Evolutionary conservation across 352 stramenopile species (phyloP).

Genomic region (Albugo candida): DNA sequence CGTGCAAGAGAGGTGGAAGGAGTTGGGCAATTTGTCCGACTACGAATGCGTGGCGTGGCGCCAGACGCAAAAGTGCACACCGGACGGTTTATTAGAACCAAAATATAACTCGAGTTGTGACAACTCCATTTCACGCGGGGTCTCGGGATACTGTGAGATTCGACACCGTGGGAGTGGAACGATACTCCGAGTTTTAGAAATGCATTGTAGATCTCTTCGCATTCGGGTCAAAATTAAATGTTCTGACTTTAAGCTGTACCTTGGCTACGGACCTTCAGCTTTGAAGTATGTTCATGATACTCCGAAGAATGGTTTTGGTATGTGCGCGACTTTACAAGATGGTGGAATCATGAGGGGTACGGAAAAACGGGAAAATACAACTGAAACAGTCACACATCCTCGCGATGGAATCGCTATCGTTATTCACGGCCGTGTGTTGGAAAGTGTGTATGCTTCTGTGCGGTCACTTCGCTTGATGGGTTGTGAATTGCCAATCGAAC

Average conservation of each 20-base stretch:
- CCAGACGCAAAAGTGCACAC: constrained; percentile 5
- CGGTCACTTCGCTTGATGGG: constrained; percentile 12
- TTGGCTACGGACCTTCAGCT: constrained; percentile 1
- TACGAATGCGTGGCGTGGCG: constrained; percentile 7
- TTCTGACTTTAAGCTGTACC: constrained; percentile 10
- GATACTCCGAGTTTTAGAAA: constrained; percentile 4
- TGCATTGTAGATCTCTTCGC: constrained; percentile 8
- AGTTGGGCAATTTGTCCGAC: neutral
- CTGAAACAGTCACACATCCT: constrained; percentile 4
- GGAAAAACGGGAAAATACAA: constrained; percentile 2
- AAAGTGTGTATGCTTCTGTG: constrained; percentile 22
- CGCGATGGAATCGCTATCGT: constrained; percentile 25
- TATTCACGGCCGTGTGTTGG: constrained; percentile 29
- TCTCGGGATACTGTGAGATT: constrained; percentile 10
- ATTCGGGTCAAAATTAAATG: constrained; percentile 10
- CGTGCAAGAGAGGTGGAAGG: neutral
- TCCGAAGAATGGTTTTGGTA: neutral
- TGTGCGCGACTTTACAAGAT: neutral
- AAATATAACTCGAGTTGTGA: neutral
- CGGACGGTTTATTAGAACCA: neutral
- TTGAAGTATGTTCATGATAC: neutral
- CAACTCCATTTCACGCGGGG: neutral
- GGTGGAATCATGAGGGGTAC: constrained; percentile 7
- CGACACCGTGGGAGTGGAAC: neutral
- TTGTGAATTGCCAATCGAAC: constrained; percentile 25